phyloP scores from a whole-genome alignment of 2,329 filamentous ascomycete species.

The Metarhizium robertsii region DNA sequence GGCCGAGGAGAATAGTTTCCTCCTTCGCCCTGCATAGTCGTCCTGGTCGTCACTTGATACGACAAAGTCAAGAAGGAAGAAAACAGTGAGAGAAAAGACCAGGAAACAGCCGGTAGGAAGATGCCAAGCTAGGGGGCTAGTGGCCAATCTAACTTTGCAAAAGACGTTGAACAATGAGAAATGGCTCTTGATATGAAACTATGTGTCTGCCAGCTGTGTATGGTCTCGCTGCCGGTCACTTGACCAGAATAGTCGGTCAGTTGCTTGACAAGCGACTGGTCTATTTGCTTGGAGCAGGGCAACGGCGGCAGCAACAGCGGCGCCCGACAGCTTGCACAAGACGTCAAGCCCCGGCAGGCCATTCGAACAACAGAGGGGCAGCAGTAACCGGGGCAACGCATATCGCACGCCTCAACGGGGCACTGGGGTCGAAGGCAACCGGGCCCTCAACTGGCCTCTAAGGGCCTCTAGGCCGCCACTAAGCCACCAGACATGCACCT shows the following conservation, averaged over 20 bases:
- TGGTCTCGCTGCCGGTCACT: background rate
- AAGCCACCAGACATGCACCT: background rate
- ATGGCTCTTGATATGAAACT: background rate
- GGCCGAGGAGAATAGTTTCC: background rate
- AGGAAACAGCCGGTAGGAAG: background rate
- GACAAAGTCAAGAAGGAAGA: background rate
- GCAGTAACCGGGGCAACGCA: constrained; percentile 10
- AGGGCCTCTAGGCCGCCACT: background rate
- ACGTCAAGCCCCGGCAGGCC: background rate
- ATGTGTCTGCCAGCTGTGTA: background rate
- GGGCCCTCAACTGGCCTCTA: too few relatives aligned
- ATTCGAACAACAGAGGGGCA: constrained; percentile 12
- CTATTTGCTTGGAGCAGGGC: background rate
- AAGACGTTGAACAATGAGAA: background rate
- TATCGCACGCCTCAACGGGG: background rate
- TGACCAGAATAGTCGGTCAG: background rate
- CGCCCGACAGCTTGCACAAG: background rate
- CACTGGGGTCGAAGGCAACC: too few relatives aligned
- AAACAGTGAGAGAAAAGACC: background rate
- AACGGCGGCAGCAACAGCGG: constrained; percentile 1
- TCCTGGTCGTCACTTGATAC: too few relatives aligned
- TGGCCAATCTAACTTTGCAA: background rate
- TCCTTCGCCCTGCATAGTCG: too few relatives aligned
- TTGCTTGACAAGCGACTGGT: background rate
- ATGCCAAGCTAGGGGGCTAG: background rate